These are phyloP conservation scores for Cryptosporidium xiaoi DNA, from an alignment of 169 alveolate species.

Conservation along the genomic window DNA sequence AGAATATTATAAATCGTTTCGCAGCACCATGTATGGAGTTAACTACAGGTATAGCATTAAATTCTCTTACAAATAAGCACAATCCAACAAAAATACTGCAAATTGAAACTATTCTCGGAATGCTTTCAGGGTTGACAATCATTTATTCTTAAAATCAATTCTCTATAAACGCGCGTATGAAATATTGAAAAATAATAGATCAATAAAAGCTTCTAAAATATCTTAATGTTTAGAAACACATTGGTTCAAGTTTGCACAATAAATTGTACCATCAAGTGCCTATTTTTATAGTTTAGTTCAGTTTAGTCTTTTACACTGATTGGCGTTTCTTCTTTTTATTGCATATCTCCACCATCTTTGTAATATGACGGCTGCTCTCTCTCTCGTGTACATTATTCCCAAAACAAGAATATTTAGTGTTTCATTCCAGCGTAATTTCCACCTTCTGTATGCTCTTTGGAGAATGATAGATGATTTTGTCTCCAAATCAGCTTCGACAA, in stretches of 20 bases:
- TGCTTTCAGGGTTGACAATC: background rate
- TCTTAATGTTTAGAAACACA: background rate
- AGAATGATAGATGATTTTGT: constrained; percentile 45
- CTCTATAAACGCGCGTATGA: too few relatives aligned
- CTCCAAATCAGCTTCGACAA: constrained; percentile 1
- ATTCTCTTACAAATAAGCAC: constrained; percentile 1
- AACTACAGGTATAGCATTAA: background rate
- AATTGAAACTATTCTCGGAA: constrained; percentile 2
- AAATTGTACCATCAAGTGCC: background rate
- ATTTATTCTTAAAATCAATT: background rate
- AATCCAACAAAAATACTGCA: constrained; percentile 25
- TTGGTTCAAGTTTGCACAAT: background rate
- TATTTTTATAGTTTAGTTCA: background rate
- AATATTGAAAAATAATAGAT: too few relatives aligned
- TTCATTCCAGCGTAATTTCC: constrained; percentile 67
- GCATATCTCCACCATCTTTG: constrained; percentile 65
- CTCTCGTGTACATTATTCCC: constrained; percentile 73
- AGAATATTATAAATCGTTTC: constrained; percentile 15
- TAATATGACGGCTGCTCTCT: constrained; percentile 60
- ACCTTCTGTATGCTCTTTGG: constrained; percentile 63
- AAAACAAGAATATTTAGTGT: constrained; percentile 47
- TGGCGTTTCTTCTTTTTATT: background rate
- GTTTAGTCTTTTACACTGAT: background rate
- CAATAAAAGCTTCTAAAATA: too few relatives aligned
- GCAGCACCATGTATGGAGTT: background rate